A percentile compares a stretch with the other conserved stretches of the same genome.
Evolutionary conservation across 2,329 filamentous ascomycete genomes (phyloP).

Genomic region (Pseudocercospora pini-densiflorae): DNA sequence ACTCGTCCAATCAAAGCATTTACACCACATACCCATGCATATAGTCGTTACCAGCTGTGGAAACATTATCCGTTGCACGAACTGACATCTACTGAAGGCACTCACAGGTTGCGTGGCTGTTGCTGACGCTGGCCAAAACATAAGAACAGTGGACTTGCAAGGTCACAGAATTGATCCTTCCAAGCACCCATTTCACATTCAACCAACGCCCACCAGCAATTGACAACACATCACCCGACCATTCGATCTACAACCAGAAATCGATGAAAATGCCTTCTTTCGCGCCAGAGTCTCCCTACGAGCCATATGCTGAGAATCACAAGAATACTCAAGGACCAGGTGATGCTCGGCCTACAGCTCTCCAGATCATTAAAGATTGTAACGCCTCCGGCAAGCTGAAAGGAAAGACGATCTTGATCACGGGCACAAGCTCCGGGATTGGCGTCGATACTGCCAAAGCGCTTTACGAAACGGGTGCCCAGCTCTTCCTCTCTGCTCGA

Average conservation of each 20-base stretch:
- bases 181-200: not conserved
- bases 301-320: constrained; percentile 28
- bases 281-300: constrained; percentile 30
- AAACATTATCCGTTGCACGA: not conserved
- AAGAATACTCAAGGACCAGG: constrained; percentile 16
- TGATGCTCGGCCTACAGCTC: constrained; percentile 28
- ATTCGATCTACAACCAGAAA: not conserved
- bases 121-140: not conserved
- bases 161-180: not conserved
- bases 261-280: constrained; percentile 28
- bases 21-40: not conserved
- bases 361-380: constrained; percentile 30
- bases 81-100: not conserved
- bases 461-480: constrained; percentile 50
- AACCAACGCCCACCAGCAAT: not conserved
- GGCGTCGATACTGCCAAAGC: constrained; percentile 51
- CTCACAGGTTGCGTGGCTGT: not conserved
- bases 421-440: constrained; percentile 48
- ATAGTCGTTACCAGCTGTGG: not conserved
- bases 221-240: not conserved
- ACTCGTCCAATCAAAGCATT: not conserved
- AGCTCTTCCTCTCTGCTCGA: constrained; percentile 48
- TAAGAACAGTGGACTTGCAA: not conserved
- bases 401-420: constrained; percentile 48
- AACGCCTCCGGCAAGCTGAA: constrained; percentile 31